A percentile compares a stretch with the other conserved stretches of the same genome.
phyloP scores from a whole-genome alignment of 306 rosid species.

The Fragaria iinumae region DNA sequence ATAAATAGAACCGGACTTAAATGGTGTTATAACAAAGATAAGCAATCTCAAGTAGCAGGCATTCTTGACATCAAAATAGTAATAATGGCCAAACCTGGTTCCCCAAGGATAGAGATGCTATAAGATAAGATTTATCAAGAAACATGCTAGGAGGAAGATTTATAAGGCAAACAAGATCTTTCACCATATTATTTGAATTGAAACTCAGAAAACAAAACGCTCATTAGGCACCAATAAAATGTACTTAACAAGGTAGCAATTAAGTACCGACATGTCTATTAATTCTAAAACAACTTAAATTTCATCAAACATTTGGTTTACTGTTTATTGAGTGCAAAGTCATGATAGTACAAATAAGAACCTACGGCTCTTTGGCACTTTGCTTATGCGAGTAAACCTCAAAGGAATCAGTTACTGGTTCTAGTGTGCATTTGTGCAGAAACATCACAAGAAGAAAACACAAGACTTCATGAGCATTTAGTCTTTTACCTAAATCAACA shows the following conservation, averaged over 20 bases:
- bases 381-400: background rate
- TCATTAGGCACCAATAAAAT: background rate
- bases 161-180: background rate
- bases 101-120: background rate
- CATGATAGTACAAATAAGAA: background rate
- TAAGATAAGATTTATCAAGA: conserved; percentile 11
- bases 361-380: background rate
- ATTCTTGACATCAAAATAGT: background rate
- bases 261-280: background rate
- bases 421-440: background rate
- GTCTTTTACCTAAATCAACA: background rate
- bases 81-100: background rate
- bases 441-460: background rate
- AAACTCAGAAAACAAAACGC: background rate
- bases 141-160: background rate
- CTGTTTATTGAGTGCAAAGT: background rate
- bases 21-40: background rate
- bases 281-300: background rate
- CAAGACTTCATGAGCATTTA: background rate
- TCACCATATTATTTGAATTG: background rate
- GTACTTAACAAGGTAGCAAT: background rate
- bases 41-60: background rate
- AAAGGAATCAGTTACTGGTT: conserved; percentile 10
- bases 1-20: background rate
- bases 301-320: background rate